These are phyloP conservation scores for Tetrastigma voinierianum DNA, from an alignment of 164 flowering plant genomes.

Conservation along the genomic window DNA sequence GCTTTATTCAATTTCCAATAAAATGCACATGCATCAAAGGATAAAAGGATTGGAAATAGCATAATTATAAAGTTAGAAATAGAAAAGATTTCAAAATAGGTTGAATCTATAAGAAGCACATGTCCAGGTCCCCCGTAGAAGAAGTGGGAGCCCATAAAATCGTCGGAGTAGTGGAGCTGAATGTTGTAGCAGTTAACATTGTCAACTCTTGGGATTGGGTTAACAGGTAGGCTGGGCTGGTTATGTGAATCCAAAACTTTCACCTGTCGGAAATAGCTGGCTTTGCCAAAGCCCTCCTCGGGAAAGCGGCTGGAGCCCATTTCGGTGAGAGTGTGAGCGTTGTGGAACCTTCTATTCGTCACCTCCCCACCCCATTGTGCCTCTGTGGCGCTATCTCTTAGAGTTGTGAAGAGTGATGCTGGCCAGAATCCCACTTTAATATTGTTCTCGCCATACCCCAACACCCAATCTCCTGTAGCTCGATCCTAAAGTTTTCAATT, in stretches of 20 bases:
- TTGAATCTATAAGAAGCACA: too few relatives aligned
- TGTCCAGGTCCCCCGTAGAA: too few relatives aligned
- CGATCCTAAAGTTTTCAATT: conserved; percentile 18
- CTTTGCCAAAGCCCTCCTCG: conserved; percentile 15
- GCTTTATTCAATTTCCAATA: too few relatives aligned
- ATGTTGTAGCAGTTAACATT: too few relatives aligned
- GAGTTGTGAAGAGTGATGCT: conserved; percentile 30
- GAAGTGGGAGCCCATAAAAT: too few relatives aligned
- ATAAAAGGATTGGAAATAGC: too few relatives aligned
- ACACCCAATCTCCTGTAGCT: conserved; percentile 44
- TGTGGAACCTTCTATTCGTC: conserved; percentile 20
- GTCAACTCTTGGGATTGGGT: too few relatives aligned
- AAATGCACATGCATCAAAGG: too few relatives aligned
- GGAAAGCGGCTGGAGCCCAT: conserved; percentile 25
- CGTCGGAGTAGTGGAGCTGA: too few relatives aligned
- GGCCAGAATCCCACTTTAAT: conserved; percentile 51
- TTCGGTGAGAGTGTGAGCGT: conserved; percentile 33
- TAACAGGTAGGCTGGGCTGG: too few relatives aligned
- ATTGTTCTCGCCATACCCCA: conserved; percentile 34
- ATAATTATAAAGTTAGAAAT: too few relatives aligned
- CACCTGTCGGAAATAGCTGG: conserved; percentile 16
- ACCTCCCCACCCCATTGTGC: conserved; percentile 45
- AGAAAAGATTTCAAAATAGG: too few relatives aligned
- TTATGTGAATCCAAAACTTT: conserved; percentile 15
- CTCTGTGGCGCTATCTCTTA: conserved; percentile 32